Percentiles rank a stretch among this genome's conserved stretches.
phyloP scores from a whole-genome alignment of 768 basidiomycete species.

The Kwoniella shandongensis region DNA sequence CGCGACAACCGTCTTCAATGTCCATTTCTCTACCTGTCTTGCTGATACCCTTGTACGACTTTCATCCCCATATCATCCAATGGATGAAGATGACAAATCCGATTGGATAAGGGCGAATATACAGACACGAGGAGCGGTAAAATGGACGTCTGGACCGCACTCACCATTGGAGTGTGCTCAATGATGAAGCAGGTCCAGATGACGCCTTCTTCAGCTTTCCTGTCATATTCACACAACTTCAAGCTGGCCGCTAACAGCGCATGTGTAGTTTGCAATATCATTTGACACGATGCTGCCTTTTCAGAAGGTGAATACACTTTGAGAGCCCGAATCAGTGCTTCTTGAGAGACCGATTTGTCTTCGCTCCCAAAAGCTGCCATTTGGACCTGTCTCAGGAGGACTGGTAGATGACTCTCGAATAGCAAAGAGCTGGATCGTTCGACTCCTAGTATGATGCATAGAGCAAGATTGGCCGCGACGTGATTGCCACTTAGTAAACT shows the following conservation, averaged over 20 bases:
- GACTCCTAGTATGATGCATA: slow-evolving; percentile 39
- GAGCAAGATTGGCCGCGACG: slow-evolving; percentile 25
- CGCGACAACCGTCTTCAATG: too few species aligned
- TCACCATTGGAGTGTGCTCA: slow-evolving; percentile 42
- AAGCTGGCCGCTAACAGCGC: slow-evolving; percentile 33
- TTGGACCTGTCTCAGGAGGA: slow-evolving; percentile 36
- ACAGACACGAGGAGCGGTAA: not conserved
- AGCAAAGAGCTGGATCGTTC: slow-evolving; percentile 21
- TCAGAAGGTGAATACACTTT: slow-evolving; percentile 32
- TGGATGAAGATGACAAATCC: too few species aligned
- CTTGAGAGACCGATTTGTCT: slow-evolving; percentile 28
- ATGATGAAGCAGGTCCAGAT: slow-evolving; percentile 43
- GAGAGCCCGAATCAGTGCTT: slow-evolving; percentile 32
- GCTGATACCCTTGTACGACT: too few species aligned
- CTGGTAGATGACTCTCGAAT: slow-evolving; percentile 33
- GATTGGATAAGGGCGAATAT: not conserved
- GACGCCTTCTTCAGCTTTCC: slow-evolving; percentile 19
- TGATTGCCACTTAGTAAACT: slow-evolving; percentile 21
- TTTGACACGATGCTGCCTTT: slow-evolving; percentile 19
- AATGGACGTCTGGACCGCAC: too few species aligned
- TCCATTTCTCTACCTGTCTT: too few species aligned
- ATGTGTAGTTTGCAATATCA: slow-evolving; percentile 35
- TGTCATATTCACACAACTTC: slow-evolving; percentile 15
- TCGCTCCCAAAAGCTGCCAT: slow-evolving; percentile 31
- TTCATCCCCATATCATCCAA: too few species aligned